Percentiles rank a stretch among this genome's conserved stretches.
Evolutionary conservation across 768 basidiomycete genomes (phyloP).

Genomic region (Suillus cothurnatus): DNA sequence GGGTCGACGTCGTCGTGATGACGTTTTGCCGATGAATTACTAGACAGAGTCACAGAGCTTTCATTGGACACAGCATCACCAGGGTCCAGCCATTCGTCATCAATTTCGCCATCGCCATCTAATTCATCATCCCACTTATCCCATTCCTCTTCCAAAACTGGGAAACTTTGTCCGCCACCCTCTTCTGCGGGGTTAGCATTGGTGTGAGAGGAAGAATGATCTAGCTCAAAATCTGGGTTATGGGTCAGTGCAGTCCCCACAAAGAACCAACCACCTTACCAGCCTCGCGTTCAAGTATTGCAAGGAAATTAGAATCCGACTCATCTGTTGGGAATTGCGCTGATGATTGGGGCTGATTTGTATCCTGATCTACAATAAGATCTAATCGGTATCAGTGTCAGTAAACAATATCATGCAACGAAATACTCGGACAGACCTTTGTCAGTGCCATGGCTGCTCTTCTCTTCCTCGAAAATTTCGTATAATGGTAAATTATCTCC

Average conservation of each 20-base stretch:
- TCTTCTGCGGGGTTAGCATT: constrained; percentile 15
- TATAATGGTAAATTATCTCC: too few species aligned
- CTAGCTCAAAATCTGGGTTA: constrained; percentile 28
- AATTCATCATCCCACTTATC: constrained; percentile 37
- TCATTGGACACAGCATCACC: constrained; percentile 48
- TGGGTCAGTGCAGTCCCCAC: constrained; percentile 14
- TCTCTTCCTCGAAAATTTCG: not conserved
- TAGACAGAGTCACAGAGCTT: constrained; percentile 59
- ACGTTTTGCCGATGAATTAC: constrained; percentile 53
- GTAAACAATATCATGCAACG: not conserved
- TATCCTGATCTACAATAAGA: not conserved
- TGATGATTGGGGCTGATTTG: constrained; percentile 1
- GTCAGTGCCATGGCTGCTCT: not conserved
- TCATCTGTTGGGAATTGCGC: constrained; percentile 21
- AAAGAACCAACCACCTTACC: constrained; percentile 21
- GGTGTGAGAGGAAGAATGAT: constrained; percentile 20
- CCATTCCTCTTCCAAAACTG: constrained; percentile 25
- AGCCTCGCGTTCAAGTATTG: constrained; percentile 32
- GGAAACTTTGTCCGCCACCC: constrained; percentile 19
- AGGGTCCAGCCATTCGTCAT: constrained; percentile 46
- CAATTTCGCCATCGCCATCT: constrained; percentile 51
- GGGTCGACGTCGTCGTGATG: constrained; percentile 49
- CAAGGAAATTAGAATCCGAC: constrained; percentile 30
- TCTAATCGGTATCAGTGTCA: not conserved
- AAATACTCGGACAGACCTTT: constrained; percentile 1